Base-by-base conservation (phyloP, 257 asterid genomes). In the Sherardia arvensis region DNA sequence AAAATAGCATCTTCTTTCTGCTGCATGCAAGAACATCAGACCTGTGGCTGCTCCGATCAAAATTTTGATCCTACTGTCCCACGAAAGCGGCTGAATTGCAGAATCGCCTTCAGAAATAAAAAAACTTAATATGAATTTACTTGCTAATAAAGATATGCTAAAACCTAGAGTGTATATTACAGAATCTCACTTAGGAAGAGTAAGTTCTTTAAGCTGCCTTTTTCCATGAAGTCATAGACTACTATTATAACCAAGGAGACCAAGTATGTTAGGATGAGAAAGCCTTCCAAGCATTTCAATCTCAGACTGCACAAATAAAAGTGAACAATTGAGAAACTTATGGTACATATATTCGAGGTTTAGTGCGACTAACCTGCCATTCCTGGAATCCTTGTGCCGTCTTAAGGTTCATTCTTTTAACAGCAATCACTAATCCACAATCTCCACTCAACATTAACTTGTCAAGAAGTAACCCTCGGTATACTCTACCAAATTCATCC, bases 171-270 rank as follows among this genome's bases (percentile, higher is more conserved):
- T 48, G 54, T 3, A 40, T 3, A 17, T 57, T 18, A 59, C 45
- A 17, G 45, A 32, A 61, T 54, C 95, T 82, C 81, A 90, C 97
- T 85, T 81, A 91, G 88, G 70, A 87, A 90, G 2, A 85, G 90
- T 71, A 85, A 94, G 76, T 90, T 85, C 85, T 90, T 95, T 63
- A 90, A 75, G 95, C 94, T 90, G 63, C 97, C 95, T 61, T 87
- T 84, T 23, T 78, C 84, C 92, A 90, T 83, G 73, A 81, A 90
- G 54, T 90, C 94, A n/a, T 90, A 90, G 55, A 87, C 88, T 34
- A 90, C 94, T 33, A 90, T 79, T 20, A 87, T 90, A 90, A 40
- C 97, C 97, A 77, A 90, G 61, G 54, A 84, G 85, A 83, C 73
- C 80, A 59, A 90, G 95, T 51, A 90, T 84, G 74, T 90, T 83